Evolutionary conservation across 2,329 filamentous ascomycete species (phyloP), one percentile per base, ranked within the genome.

Genomic region (Talaromyces sp.): DNA sequence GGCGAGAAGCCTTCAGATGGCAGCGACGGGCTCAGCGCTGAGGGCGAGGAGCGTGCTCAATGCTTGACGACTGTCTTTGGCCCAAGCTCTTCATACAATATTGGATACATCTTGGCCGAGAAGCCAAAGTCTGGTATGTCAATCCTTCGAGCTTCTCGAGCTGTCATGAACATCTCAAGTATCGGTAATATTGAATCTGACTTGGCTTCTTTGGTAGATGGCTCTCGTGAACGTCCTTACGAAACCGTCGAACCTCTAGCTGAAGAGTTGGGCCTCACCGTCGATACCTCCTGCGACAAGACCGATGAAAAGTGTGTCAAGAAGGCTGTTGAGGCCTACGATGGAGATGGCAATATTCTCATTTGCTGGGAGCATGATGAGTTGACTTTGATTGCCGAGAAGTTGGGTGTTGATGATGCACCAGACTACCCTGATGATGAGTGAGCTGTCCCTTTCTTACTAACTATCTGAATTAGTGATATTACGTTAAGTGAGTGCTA

Each of bases 321-420:
- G 25, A 73, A 85, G 5, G 78, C 78, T 0, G 81, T 88, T 1
- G 69, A 83, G 1, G 68, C 69, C 5, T 87, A 86, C 67, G 64
- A 70, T 0, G 83, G 84, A 0, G 65, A 72, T 0, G 85, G 84
- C 1, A 89, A 89, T 68, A 84, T 89, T 56, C 73, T 89, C 53
- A 84, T 89, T 65, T 87, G 85, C 76, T 88, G 86, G 86, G 83
- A 88, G 70, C 86, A 89, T 71, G 77, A 81, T 61, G 76, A 77
- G 19, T 72, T 88, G 58, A 81, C 78, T 38, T 78, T 85, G 67
- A 84, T 89, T 69, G 82, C 80, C 1, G 69, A 83, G 67, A 75
- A 77, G 17, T 72, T 89, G 19, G 87, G 86, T 0, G 83, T 81
- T 63, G 71, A 80, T 7, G 70, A 84, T 69, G 80, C 82, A 0